These are phyloP conservation scores for Ogataea henricii DNA, from an alignment of 805 yeast species.

Conservation along the genomic window DNA sequence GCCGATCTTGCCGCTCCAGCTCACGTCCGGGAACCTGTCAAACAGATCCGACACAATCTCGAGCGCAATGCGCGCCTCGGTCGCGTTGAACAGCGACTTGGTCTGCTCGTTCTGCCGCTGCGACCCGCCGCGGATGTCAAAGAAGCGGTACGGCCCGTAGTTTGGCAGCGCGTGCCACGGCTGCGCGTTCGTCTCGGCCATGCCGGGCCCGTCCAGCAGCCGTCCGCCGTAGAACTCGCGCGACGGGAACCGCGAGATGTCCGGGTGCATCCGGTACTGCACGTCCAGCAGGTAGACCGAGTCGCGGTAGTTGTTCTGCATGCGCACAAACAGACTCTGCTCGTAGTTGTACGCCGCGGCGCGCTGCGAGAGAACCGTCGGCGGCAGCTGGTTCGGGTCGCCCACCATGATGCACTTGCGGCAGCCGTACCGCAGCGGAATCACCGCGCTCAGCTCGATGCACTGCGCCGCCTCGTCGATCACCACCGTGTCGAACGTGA, in stretches of 20 bases:
- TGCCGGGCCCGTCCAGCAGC: constrained; percentile 76
- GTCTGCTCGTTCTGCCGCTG: constrained; percentile 68
- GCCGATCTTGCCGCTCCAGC: constrained; percentile 78
- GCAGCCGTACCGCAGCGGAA: constrained; percentile 91
- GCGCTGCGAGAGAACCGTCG: constrained; percentile 87
- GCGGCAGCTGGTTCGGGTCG: constrained; percentile 97
- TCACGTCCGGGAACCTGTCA: constrained; percentile 45
- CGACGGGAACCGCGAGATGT: constrained; percentile 85
- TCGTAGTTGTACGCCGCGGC: constrained; percentile 83
- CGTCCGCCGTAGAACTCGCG: constrained; percentile 73
- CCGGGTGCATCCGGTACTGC: constrained; percentile 98
- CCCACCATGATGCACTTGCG: constrained; percentile 94
- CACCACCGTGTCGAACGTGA: constrained; percentile 85
- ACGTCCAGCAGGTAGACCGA: constrained; percentile 78
- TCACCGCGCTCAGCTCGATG: constrained; percentile 87
- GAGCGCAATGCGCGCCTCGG: constrained; percentile 74
- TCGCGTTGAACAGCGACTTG: constrained; percentile 66
- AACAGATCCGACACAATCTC: constrained; percentile 63
- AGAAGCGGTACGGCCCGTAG: constrained; percentile 78
- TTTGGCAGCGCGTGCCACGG: constrained; percentile 70
- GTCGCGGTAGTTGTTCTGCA: constrained; percentile 67
- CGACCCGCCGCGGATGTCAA: constrained; percentile 57
- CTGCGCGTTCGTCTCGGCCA: constrained; percentile 57
- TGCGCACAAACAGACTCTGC: constrained; percentile 90
- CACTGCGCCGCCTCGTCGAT: constrained; percentile 98